Base-by-base conservation (phyloP, 164 flowering plant species). In the Malania oleifera region DNA sequence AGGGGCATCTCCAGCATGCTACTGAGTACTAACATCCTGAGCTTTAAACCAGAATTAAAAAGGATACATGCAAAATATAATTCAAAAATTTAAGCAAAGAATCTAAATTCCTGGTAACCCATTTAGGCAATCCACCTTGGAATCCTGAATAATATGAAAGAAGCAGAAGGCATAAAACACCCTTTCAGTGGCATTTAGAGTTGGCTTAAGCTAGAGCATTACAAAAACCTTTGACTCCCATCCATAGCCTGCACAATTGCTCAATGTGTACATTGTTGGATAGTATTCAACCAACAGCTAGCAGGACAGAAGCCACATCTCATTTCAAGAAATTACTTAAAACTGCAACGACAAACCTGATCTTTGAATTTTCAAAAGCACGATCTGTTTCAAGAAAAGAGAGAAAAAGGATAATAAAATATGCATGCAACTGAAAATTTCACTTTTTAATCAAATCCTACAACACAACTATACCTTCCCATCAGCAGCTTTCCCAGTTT, bases 391-490 rank as follows among this genome's bases (percentile, higher is more conserved):
- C 4, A 31, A n/a, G 46, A 43, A 1, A 38, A 38, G 13, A 38
- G 14, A 11, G 7, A 2, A 38, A 38, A 9, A 5, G 13, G 41
- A 43, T 18, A 15, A 17, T 20, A 43, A 43, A 31, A n/a, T 17
- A 43, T 43, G 9, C 46, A 17, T 43, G 46, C 26, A 20, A 1
- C 10, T 46, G 9, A 31, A 13, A n/a, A 5, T 17, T 7, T 20
- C 26, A 8, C n/a, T 6, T 3, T 7, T 20, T 46, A 13, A 22
- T 46, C 50, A 46, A 22, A 22, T 22, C 1, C 46, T 46, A 20
- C 13, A 5, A 46, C 3, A 12, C 19, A 27, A 24, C 29, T 27
- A 54, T 70, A 91, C 97, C 89, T 89, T 85, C 49, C 75, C 87
- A 68, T 25, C 57, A 24, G 27, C 37, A 64, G 37, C 65, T 26